Evolutionary conservation across 2,329 filamentous ascomycete genomes (phyloP), one percentile per base, ranked within the genome.

Genomic region (Monosporascus sp.): DNA sequence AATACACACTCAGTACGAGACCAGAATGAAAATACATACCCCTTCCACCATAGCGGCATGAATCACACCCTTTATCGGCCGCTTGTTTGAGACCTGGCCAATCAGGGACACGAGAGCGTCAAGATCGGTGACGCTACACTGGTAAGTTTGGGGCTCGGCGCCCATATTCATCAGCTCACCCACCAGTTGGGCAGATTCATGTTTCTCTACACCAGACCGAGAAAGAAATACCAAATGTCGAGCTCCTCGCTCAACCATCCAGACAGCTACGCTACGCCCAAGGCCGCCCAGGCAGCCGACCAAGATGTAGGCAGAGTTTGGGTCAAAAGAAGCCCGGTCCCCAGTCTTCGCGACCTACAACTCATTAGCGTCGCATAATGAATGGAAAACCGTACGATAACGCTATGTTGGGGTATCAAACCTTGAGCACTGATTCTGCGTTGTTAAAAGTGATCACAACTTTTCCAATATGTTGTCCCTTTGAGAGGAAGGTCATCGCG

Each of bases 1-100:
- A n/a, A n/a, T n/a, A n/a, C n/a, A n/a, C n/a, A n/a, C n/a, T n/a
- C n/a, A n/a, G n/a, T n/a, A n/a, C n/a, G n/a, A n/a, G n/a, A n/a
- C n/a, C n/a, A n/a, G n/a, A n/a, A n/a, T n/a, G n/a, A 20, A 54
- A 7, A 51, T 2, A 46, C 50, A 48, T 44, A 52, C 50, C 48
- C 50, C 50, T 22, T 52, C 50, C 19, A 53, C 48, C 52, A 53
- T 53, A 36, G 52, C 52, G 43, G 52, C 52, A 34, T 53, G 52
- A 19, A 53, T 34, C 7, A 50, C 52, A 17, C 52, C 52, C 34
- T 48, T 48, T 9, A 53, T 24, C 11, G 41, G 41, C 24, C 14
- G 20, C 24, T 44, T 40, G 4, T 41, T 27, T 27, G 43, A 41
- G 27, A 50, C 26, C 20, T 27, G n/a, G 4, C 44, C 22, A 3